A percentile compares a stretch with the other conserved stretches of the same genome.
Evolutionary conservation across 192 early-diverging fungal genomes (phyloP).

Genomic region (Jimgerdemannia lactiflua): DNA sequence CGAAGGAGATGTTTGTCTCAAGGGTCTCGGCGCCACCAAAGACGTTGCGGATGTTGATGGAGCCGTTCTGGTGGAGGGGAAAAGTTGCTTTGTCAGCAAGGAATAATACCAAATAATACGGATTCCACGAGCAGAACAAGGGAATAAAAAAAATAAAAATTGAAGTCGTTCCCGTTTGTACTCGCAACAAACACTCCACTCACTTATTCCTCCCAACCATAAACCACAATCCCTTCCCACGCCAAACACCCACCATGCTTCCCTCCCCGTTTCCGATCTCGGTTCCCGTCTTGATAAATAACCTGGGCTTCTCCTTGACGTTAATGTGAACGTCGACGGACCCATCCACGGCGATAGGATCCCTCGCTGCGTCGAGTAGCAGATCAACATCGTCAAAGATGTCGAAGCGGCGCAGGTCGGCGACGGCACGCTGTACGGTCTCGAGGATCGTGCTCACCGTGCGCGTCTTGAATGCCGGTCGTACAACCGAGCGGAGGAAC

Average conservation of each 20-base stretch:
- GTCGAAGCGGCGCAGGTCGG: slow-evolving; percentile 58
- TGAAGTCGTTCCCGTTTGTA: no score
- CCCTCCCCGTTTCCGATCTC: slow-evolving; percentile 90
- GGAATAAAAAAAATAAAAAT: neutral
- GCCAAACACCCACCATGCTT: slow-evolving; percentile 57
- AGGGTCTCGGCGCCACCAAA: slow-evolving; percentile 89
- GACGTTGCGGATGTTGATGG: slow-evolving; percentile 74
- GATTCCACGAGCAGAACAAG: neutral
- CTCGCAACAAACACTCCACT: no score
- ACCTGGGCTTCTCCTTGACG: slow-evolving; percentile 68
- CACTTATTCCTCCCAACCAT: no score
- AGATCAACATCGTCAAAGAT: slow-evolving; percentile 70
- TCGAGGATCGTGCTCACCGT: slow-evolving; percentile 66
- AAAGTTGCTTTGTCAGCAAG: neutral
- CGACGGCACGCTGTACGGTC: slow-evolving; percentile 48
- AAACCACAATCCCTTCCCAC: no score
- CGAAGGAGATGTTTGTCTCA: slow-evolving; percentile 71
- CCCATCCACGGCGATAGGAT: slow-evolving; percentile 37
- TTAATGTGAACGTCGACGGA: slow-evolving; percentile 70
- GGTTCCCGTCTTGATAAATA: slow-evolving; percentile 83
- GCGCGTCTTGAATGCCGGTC: slow-evolving; percentile 32
- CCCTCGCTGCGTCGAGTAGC: slow-evolving; percentile 55
- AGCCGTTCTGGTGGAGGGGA: slow-evolving; percentile 44
- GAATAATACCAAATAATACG: neutral
- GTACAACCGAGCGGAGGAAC: slow-evolving; percentile 40